phyloP scores from a whole-genome alignment of 2,329 filamentous ascomycete genomes.

The Apiospora pterosperma region DNA sequence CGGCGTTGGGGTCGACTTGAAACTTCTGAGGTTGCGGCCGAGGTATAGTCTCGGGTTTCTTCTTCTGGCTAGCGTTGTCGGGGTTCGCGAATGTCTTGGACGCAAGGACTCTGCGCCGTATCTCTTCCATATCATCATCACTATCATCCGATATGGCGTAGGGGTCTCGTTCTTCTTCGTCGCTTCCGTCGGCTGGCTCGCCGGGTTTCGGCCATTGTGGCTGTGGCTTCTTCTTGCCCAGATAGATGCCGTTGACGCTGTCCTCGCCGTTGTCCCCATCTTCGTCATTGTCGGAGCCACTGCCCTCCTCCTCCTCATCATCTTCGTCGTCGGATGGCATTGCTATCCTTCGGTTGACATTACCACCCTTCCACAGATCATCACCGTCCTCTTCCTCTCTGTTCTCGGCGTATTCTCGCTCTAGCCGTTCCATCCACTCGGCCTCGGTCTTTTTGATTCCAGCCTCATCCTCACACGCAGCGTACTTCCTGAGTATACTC shows the following conservation, averaged over 20 bases:
- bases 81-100: slow-evolving; percentile 82
- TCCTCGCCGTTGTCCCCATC: slow-evolving; percentile 42
- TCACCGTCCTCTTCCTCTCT: slow-evolving; percentile 63
- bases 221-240: slow-evolving; percentile 51
- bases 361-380: slow-evolving; percentile 89
- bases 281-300: slow-evolving; percentile 36
- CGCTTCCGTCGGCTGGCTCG: slow-evolving; percentile 24
- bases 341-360: slow-evolving; percentile 67
- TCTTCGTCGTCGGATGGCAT: slow-evolving; percentile 51
- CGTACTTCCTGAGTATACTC: slow-evolving; percentile 77
- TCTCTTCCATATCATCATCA: slow-evolving; percentile 83
- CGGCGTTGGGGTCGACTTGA: slow-evolving; percentile 61
- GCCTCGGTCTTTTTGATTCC: slow-evolving; percentile 81
- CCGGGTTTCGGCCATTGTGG: slow-evolving; percentile 25
- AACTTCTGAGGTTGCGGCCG: slow-evolving; percentile 47
- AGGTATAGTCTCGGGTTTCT: slow-evolving; percentile 61
- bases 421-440: slow-evolving; percentile 84
- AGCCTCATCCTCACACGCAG: slow-evolving; percentile 76
- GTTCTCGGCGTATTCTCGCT: slow-evolving; percentile 83
- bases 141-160: slow-evolving; percentile 76
- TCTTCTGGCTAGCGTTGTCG: slow-evolving; percentile 39
- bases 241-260: slow-evolving; percentile 55
- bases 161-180: slow-evolving; percentile 56
- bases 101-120: slow-evolving; percentile 82
- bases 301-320: slow-evolving; percentile 43